Base-by-base conservation (phyloP, 108 stramenopile species). In the Discostella stelligeroides region DNA sequence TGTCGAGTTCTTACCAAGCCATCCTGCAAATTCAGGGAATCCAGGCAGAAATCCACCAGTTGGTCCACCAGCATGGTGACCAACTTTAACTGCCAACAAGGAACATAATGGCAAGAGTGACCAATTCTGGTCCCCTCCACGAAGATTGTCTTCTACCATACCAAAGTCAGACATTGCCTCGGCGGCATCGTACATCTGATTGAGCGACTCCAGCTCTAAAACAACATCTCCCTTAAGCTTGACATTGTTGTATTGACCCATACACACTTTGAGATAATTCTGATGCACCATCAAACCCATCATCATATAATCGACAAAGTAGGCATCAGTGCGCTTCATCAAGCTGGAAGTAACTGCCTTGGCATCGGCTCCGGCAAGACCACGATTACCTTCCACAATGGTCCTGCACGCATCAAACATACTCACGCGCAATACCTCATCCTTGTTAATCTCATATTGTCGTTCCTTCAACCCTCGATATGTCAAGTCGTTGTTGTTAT, bases 291-390 rank as follows among this genome's bases (percentile, higher is more conserved):
- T 62, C 61, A 99, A 82, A 0, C 98, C 98, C 70, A 95, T 85
- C 24, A 98, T 82, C 71, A 85, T 82, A 71, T 98, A 98, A 73
- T 99, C 98, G 18, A 92, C 90, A 75, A 99, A 99, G 73, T 92
- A 99, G 45, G 95, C 92, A 69, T 98, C 94, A 60, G 75, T 91
- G 27, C 97, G 92, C 20, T 89, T 86, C 37, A 87, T 81, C 42
- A 95, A 82, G 65, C 84, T 82, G 28, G 78, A 72, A 6, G 64
- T 61, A 40, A 84, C 63, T 13, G 85, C 68, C 43, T 84, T 88
- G 43, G 68, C 38, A 66, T 88, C 87, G 6, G 88, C 79, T 13
- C 80, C 79, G 11, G 63, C 45, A 11, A 92, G 45, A 23, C 88
- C 91, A 20, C 68, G 66, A n/a, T 82, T 81, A 10, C 94, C 94